phyloP scores from a whole-genome alignment of 75 land plant genomes.

The Isoetes taiwanensis region DNA sequence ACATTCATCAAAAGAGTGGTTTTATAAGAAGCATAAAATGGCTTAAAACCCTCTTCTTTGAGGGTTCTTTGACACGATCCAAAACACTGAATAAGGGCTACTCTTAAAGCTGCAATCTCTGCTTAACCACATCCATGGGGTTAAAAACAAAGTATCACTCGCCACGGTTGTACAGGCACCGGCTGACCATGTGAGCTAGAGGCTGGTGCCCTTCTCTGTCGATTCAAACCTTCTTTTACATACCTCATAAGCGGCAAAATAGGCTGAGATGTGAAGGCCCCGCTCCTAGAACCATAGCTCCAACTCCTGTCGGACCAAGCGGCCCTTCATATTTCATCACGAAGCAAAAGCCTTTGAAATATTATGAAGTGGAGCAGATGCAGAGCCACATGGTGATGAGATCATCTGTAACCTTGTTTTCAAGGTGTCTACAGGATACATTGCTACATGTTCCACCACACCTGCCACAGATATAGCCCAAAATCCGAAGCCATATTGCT shows the following conservation, averaged over 20 bases:
- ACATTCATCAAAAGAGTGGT: constrained; percentile 36
- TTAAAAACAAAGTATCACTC: constrained; percentile 37
- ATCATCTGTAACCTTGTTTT: constrained; percentile 39
- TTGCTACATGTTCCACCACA: constrained; percentile 34
- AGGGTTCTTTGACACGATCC: constrained; percentile 21
- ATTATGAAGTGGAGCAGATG: constrained; percentile 10
- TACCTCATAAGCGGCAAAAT: constrained; percentile 28
- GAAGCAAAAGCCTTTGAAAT: constrained; percentile 11
- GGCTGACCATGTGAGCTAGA: constrained; percentile 24
- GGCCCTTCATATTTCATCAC: constrained; percentile 30
- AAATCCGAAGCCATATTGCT: constrained; percentile 29
- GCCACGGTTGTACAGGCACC: constrained; percentile 31
- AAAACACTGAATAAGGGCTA: constrained; percentile 20
- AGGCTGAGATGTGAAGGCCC: constrained; percentile 42
- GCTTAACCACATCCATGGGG: constrained; percentile 40
- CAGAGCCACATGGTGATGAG: constrained; percentile 23
- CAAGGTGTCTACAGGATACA: constrained; percentile 37
- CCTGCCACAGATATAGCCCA: constrained; percentile 34
- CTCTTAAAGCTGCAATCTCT: constrained; percentile 26
- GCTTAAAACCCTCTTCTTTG: constrained; percentile 21
- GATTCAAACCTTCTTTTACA: constrained; percentile 27
- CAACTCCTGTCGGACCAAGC: constrained; percentile 29
- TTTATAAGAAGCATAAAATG: constrained; percentile 28
- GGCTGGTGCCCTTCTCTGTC: constrained; percentile 26
- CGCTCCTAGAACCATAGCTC: constrained; percentile 35